These are phyloP conservation scores for Clarkia xantiana DNA, from an alignment of 345 rosid genomes.

Conservation along the genomic window DNA sequence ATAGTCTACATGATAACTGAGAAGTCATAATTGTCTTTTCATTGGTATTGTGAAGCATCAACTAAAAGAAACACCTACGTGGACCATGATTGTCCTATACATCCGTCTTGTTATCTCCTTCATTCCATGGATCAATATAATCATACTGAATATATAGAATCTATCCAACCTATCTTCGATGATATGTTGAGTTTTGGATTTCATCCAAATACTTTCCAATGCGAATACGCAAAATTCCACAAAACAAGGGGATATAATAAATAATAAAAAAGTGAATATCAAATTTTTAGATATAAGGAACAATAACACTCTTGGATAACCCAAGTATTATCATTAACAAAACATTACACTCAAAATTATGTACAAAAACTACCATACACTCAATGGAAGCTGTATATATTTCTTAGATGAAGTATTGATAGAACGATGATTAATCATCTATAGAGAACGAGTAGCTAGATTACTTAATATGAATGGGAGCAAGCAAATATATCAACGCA, in stretches of 20 bases:
- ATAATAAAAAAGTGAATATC: no score
- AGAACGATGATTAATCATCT: not conserved
- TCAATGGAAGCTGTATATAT: no score
- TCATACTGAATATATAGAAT: constrained; percentile 80
- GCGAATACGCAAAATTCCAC: constrained; percentile 94
- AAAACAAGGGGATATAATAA: not conserved
- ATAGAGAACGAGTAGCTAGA: not conserved
- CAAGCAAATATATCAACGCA: constrained; percentile 22
- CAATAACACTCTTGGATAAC: not conserved
- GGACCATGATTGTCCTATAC: constrained; percentile 81
- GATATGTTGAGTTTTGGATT: constrained; percentile 88
- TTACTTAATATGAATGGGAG: not conserved
- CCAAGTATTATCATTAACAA: not conserved
- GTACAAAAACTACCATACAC: no score
- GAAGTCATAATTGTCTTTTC: constrained; percentile 4
- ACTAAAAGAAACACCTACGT: constrained; percentile 27
- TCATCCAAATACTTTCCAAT: constrained; percentile 82
- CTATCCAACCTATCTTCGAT: constrained; percentile 83
- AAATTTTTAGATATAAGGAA: no score
- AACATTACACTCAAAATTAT: not conserved
- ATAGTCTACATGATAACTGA: not conserved
- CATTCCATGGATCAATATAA: constrained; percentile 98
- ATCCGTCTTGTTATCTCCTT: constrained; percentile 93
- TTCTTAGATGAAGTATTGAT: no score
- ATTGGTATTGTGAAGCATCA: not conserved